Evolutionary conservation across 192 early-diverging fungal genomes (phyloP).

Genomic region (Coemansia sp.): DNA sequence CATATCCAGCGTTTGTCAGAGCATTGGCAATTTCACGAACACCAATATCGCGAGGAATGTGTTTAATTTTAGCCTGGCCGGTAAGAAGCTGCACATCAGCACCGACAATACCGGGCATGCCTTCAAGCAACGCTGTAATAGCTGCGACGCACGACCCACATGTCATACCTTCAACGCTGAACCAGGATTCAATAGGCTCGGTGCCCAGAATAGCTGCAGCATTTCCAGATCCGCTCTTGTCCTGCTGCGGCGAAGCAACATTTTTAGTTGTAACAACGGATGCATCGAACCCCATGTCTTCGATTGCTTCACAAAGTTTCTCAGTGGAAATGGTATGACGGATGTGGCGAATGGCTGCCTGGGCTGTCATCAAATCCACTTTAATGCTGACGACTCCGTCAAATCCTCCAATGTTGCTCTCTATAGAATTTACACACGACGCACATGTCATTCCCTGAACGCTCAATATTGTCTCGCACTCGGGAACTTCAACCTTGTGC

Average conservation of each 20-base stretch:
- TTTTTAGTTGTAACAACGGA: constrained; percentile 37
- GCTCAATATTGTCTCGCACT: constrained; percentile 53
- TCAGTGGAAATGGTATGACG: constrained; percentile 21
- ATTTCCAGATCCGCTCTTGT: not conserved
- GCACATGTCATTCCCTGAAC: constrained; percentile 86
- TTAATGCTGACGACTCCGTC: constrained; percentile 58
- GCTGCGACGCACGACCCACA: constrained; percentile 89
- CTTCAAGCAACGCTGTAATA: constrained; percentile 71
- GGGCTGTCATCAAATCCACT: constrained; percentile 66
- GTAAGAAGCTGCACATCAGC: constrained; percentile 80
- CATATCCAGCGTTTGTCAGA: constrained; percentile 77
- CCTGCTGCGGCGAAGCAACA: not conserved
- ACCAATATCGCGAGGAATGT: constrained; percentile 64
- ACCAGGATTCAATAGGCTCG: constrained; percentile 42
- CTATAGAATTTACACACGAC: constrained; percentile 78
- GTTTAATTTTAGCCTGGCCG: constrained; percentile 70
- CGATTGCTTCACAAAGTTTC: constrained; percentile 58
- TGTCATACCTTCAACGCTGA: constrained; percentile 86
- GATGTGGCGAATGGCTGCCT: constrained; percentile 60
- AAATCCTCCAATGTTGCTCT: constrained; percentile 37
- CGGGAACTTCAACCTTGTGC: constrained; percentile 26
- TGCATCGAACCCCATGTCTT: constrained; percentile 77
- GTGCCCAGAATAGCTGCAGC: constrained; percentile 22
- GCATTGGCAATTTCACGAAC: constrained; percentile 76
- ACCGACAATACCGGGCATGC: constrained; percentile 63